These are phyloP conservation scores for Tuber melanosporum DNA, from an alignment of 495 filamentous ascomycete species.

Conservation along the genomic window DNA sequence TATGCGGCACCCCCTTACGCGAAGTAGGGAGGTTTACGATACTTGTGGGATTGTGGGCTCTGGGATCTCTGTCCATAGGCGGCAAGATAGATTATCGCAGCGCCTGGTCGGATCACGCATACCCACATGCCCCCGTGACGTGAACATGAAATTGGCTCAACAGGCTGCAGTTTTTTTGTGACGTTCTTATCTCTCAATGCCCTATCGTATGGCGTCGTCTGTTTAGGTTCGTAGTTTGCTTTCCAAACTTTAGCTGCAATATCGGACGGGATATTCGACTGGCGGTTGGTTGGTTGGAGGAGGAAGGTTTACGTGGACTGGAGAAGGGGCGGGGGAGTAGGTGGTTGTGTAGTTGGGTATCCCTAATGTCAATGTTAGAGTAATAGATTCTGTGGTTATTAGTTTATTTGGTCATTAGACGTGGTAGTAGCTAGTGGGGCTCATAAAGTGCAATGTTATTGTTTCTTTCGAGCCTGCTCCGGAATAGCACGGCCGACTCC, in stretches of 20 bases:
- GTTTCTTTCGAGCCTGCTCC: neutral
- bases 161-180: neutral
- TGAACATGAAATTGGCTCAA: neutral
- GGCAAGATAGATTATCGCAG: neutral
- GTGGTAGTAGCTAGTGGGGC: neutral
- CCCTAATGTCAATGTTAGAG: neutral
- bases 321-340: neutral
- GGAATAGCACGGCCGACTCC: neutral
- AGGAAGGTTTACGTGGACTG: neutral
- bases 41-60: neutral
- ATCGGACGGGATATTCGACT: neutral
- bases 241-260: neutral
- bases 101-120: neutral
- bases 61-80: neutral
- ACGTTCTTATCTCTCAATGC: neutral
- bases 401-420: neutral
- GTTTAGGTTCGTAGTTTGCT: neutral
- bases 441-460: too few relatives aligned
- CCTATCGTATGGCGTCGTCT: neutral
- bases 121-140: neutral
- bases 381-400: neutral
- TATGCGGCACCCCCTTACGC: neutral
- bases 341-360: neutral
- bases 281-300: neutral
- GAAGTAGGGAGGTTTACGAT: neutral